phyloP scores from a whole-genome alignment of 2,329 filamentous ascomycete genomes.

The Hypoxylon sp. region DNA sequence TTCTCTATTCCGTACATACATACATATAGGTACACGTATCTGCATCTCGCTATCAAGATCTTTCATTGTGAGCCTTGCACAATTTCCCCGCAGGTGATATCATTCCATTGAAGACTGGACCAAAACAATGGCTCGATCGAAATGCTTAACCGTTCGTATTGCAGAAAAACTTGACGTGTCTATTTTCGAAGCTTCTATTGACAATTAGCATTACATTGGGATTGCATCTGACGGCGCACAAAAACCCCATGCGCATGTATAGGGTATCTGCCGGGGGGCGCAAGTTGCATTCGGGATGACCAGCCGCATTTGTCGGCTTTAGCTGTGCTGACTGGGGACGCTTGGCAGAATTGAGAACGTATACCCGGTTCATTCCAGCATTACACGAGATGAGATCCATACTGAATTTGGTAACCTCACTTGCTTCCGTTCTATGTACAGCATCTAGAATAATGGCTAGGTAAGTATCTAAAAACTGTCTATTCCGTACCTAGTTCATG shows the following conservation, averaged over 20 bases:
- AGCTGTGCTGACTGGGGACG: constrained; percentile 33
- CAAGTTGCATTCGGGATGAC: constrained; percentile 27
- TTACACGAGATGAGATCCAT: constrained; percentile 19
- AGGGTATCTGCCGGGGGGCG: constrained; percentile 30
- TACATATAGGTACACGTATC: neutral
- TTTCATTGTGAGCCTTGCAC: neutral
- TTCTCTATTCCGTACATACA: neutral
- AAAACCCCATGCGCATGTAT: neutral
- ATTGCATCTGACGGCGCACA: neutral
- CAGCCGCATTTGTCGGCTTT: constrained; percentile 25
- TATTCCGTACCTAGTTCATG: no score
- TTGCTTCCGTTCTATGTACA: constrained; percentile 4
- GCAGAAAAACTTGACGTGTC: constrained; percentile 3
- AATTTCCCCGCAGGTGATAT: constrained; percentile 6
- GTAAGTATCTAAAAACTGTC: neutral
- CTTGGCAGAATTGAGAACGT: constrained; percentile 33
- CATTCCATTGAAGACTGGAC: constrained; percentile 4
- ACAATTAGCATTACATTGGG: constrained; percentile 8
- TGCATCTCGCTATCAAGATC: neutral
- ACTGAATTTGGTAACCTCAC: neutral
- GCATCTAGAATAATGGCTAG: constrained; percentile 7
- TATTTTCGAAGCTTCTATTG: constrained; percentile 11
- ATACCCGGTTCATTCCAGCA: constrained; percentile 29
- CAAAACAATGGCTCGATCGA: constrained; percentile 7
- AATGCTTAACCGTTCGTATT: constrained; percentile 29